Evolutionary conservation across 306 rosid species (phyloP).

Genomic region (Crotalaria pallida): DNA sequence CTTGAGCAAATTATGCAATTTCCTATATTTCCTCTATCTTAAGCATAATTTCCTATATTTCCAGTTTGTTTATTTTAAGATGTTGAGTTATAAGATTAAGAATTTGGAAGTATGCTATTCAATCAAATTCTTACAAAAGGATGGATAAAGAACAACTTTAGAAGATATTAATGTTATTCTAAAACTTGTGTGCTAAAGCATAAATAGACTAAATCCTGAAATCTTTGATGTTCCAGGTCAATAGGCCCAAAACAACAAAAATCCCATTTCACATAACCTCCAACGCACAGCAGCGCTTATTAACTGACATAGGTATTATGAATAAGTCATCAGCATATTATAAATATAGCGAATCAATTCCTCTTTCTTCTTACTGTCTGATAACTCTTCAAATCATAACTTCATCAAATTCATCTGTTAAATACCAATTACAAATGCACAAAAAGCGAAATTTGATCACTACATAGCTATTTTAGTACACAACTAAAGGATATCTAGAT

Average conservation of each 20-base stretch:
- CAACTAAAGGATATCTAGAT: conserved; percentile 1
- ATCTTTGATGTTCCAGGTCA: neutral
- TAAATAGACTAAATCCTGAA: too few relatives aligned
- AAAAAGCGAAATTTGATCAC: neutral
- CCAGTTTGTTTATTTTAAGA: too few relatives aligned
- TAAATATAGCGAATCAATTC: neutral
- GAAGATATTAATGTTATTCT: too few relatives aligned
- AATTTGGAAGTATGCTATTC: neutral
- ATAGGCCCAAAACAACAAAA: neutral
- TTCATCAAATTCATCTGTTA: neutral
- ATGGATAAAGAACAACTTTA: neutral
- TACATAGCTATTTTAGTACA: neutral
- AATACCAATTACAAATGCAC: neutral
- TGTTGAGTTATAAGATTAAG: neutral
- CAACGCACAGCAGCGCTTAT: neutral
- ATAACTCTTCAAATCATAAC: neutral
- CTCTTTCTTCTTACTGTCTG: neutral
- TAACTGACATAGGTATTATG: neutral
- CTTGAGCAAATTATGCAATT: too few relatives aligned
- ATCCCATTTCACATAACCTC: neutral
- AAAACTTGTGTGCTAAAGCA: neutral
- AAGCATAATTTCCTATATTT: too few relatives aligned
- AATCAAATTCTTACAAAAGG: neutral
- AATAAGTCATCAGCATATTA: neutral
- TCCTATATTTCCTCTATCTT: too few relatives aligned